These are phyloP conservation scores for Arachnopeziza araneosa DNA, from an alignment of 2,329 filamentous ascomycete species.

Conservation along the genomic window DNA sequence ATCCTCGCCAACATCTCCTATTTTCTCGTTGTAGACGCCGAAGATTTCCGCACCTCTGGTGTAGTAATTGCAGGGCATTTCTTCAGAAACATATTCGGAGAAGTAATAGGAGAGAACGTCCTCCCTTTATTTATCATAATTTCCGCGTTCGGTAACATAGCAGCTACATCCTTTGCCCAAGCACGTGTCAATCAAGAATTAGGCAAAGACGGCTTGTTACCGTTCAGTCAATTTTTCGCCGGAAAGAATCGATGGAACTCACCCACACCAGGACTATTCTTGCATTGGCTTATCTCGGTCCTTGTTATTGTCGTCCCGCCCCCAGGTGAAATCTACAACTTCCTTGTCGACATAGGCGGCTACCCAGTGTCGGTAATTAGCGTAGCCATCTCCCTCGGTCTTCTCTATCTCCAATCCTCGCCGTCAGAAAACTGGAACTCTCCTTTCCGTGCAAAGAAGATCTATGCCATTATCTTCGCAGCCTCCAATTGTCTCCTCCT, in stretches of 20 bases:
- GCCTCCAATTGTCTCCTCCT: conserved; percentile 32
- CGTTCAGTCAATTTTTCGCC: not conserved
- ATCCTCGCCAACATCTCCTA: conserved; percentile 55
- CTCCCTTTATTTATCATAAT: conserved; percentile 42
- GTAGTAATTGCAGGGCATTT: not conserved
- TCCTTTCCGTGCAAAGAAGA: conserved; percentile 29
- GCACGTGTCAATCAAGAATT: conserved; percentile 56
- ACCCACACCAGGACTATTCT: conserved; percentile 52
- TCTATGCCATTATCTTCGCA: conserved; percentile 30
- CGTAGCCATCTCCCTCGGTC: conserved; percentile 49
- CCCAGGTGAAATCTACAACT: conserved; percentile 60
- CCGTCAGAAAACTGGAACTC: conserved; percentile 28
- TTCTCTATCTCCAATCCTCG: conserved; percentile 38
- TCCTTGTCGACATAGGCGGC: conserved; percentile 53
- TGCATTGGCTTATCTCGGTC: conserved; percentile 53
- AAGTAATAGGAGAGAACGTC: conserved; percentile 31
- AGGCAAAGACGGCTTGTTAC: conserved; percentile 27
- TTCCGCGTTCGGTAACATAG: conserved; percentile 43
- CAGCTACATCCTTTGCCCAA: conserved; percentile 44
- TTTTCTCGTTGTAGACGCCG: conserved; percentile 39
- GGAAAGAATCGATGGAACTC: not conserved
- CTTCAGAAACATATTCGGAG: conserved; percentile 50
- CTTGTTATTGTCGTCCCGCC: conserved; percentile 56
- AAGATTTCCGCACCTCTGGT: conserved; percentile 1
- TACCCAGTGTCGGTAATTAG: conserved; percentile 57